Conservation (phyloP, 2,329 filamentous ascomycete genomes). For the Colletotrichum caudatum region DNA sequence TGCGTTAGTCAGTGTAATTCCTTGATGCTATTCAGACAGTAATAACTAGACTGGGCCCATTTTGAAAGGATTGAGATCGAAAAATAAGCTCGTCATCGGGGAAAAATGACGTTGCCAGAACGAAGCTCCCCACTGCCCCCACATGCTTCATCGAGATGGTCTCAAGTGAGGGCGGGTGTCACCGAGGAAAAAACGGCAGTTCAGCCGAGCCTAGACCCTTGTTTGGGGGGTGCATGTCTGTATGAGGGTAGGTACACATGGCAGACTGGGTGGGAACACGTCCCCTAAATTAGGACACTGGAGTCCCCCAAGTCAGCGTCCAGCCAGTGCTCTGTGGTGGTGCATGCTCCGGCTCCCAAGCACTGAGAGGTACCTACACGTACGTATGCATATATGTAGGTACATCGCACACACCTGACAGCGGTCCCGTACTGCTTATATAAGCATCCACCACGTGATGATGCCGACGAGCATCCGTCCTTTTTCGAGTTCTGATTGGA, state of each 20-base stretch:
- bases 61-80: slow-evolving; percentile 31
- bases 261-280: slow-evolving; percentile 4
- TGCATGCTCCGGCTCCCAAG: slow-evolving; percentile 1
- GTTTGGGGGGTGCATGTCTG: neutral
- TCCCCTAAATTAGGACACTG: neutral
- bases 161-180: slow-evolving; percentile 27
- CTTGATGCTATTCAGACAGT: slow-evolving; percentile 39
- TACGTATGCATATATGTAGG: neutral
- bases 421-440: neutral
- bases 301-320: slow-evolving; percentile 1
- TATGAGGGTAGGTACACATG: neutral
- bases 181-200: slow-evolving; percentile 31
- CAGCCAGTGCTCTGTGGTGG: neutral
- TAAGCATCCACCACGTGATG: slow-evolving; percentile 22
- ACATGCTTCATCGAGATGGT: slow-evolving; percentile 39
- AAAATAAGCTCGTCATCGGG: slow-evolving; percentile 37
- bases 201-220: slow-evolving; percentile 33
- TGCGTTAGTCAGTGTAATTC: slow-evolving; percentile 30
- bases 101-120: slow-evolving; percentile 35
- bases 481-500: slow-evolving; percentile 20
- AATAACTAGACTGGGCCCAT: slow-evolving; percentile 36
- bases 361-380: neutral
- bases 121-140: slow-evolving; percentile 31
- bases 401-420: neutral
- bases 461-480: neutral